Evolutionary conservation across 2,329 filamentous ascomycete species (phyloP).

Genomic region (Colletotrichum magnum): DNA sequence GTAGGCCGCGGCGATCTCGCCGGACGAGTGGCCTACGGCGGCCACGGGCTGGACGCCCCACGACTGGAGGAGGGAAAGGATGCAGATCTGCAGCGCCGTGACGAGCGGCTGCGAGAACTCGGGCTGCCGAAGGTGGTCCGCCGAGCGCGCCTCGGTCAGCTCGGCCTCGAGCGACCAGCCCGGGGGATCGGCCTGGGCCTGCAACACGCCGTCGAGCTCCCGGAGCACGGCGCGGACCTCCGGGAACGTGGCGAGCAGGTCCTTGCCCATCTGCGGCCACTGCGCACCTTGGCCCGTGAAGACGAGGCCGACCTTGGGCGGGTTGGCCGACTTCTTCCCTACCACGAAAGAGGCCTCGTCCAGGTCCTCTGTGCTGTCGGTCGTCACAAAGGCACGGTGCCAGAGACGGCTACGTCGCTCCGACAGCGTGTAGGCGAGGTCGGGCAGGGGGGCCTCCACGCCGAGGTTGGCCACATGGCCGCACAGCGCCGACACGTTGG

Average conservation of each 20-base stretch:
- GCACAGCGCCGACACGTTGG: background rate
- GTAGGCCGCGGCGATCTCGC: slow-evolving; percentile 62
- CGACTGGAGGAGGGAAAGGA: slow-evolving; percentile 54
- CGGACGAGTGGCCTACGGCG: slow-evolving; percentile 59
- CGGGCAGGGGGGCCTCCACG: slow-evolving; percentile 42
- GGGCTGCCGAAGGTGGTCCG: slow-evolving; percentile 42
- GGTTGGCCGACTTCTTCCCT: slow-evolving; percentile 17
- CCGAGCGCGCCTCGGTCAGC: slow-evolving; percentile 38
- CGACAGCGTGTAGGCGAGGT: slow-evolving; percentile 48
- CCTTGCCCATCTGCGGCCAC: slow-evolving; percentile 45
- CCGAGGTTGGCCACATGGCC: slow-evolving; percentile 42
- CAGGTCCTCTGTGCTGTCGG: slow-evolving; percentile 2
- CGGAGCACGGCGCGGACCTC: slow-evolving; percentile 29
- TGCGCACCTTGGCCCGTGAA: slow-evolving; percentile 53
- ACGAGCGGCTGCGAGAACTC: slow-evolving; percentile 51
- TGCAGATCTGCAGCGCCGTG: slow-evolving; percentile 54
- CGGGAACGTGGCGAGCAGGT: slow-evolving; percentile 37
- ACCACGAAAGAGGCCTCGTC: background rate
- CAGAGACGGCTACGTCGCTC: slow-evolving; percentile 42
- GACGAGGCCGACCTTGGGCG: slow-evolving; percentile 29
- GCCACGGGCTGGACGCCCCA: slow-evolving; percentile 49
- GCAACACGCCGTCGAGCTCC: slow-evolving; percentile 40
- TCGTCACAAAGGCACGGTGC: slow-evolving; percentile 44
- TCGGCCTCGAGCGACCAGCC: slow-evolving; percentile 43
- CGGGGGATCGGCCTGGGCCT: slow-evolving; percentile 31